Evolutionary conservation across 495 filamentous ascomycete species (phyloP), one percentile per base, ranked within the genome.

Genomic region (Penicillium cinerascens): DNA sequence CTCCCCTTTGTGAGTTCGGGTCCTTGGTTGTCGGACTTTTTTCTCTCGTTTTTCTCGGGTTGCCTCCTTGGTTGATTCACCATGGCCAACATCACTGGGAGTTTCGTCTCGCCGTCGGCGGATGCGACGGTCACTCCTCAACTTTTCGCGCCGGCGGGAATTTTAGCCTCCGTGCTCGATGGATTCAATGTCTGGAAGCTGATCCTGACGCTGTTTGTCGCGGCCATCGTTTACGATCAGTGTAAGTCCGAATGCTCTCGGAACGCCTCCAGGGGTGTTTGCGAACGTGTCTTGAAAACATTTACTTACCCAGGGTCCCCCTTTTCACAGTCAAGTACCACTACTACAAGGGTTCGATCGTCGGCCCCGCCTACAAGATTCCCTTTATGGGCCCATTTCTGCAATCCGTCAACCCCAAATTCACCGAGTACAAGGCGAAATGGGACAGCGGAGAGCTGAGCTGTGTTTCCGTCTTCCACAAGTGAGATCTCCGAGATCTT

Each of bases 401-500:
- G 38, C 72, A 95, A 65, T 96, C 92, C 16, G 76, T 98, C 44
- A 86, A 96, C 63, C 93, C 93, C 42, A 89, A 92, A 52, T 97
- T 97, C 72, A 81, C 84, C 54, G 82, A 90, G 60, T 98, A 98
- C 71, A 77, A 89, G 66, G 85, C 79, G 26, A 96, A 98, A 80
- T 98, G 92, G 92, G 64, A 82, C 60, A 93, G 89, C 67, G 93
- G 88, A 13, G 83, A 85, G 11, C 78, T 98, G 61, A 96, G 92
- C 75, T 98, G 93, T 72, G 92, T 98, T 52, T 96, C 91, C 11
- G 91, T 98, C 54, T 98, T 98, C 77, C 93, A 98, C 82, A 98
- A 98, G 92, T 96, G 82, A 62, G 89, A 63, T n/a, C 16, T 48
- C 41, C 23, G 18, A 37, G 17, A n/a, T 25, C 25, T 37, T 10